Evolutionary conservation across 2,329 filamentous ascomycete species (phyloP).

Genomic region (Periconia sp.): DNA sequence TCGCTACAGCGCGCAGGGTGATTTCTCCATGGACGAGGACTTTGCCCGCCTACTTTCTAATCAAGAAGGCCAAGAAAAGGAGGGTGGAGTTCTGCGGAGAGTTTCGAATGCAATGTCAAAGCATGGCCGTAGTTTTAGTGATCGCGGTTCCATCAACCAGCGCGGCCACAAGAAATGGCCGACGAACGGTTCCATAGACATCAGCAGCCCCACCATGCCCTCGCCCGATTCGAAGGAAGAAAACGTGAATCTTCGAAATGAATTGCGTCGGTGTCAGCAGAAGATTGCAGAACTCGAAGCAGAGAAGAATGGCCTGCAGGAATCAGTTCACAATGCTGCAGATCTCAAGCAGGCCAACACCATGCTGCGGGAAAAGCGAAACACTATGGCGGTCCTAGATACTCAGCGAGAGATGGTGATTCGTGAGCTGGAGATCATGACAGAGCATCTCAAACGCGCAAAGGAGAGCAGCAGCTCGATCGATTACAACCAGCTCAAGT

Average conservation of each 20-base stretch:
- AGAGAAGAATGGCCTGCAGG: constrained; percentile 63
- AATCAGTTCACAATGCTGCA: constrained; percentile 58
- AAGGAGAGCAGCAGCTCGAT: constrained; percentile 78
- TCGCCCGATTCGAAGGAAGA: constrained; percentile 55
- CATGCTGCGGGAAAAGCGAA: constrained; percentile 87
- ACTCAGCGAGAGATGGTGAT: constrained; percentile 96
- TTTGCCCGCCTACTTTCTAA: constrained; percentile 84
- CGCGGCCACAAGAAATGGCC: constrained; percentile 44
- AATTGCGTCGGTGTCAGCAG: constrained; percentile 79
- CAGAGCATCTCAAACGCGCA: constrained; percentile 81
- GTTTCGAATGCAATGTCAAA: constrained; percentile 87
- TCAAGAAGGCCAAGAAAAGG: constrained; percentile 59
- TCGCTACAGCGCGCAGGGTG: constrained; percentile 70
- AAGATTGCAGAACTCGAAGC: constrained; percentile 83
- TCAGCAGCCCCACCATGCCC: constrained; percentile 71
- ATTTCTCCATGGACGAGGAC: constrained; percentile 94
- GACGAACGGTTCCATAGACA: constrained; percentile 49
- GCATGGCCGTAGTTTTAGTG: constrained; percentile 86
- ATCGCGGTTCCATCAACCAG: constrained; percentile 48
- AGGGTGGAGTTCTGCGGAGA: constrained; percentile 67
- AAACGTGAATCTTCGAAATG: constrained; percentile 59
- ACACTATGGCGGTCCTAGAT: constrained; percentile 91
- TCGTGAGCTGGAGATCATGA: constrained; percentile 84
- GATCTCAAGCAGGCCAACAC: constrained; percentile 78
- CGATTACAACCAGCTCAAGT: constrained; percentile 72